These are phyloP conservation scores for Galerina sulciceps DNA, from an alignment of 768 basidiomycete genomes.

Conservation along the genomic window DNA sequence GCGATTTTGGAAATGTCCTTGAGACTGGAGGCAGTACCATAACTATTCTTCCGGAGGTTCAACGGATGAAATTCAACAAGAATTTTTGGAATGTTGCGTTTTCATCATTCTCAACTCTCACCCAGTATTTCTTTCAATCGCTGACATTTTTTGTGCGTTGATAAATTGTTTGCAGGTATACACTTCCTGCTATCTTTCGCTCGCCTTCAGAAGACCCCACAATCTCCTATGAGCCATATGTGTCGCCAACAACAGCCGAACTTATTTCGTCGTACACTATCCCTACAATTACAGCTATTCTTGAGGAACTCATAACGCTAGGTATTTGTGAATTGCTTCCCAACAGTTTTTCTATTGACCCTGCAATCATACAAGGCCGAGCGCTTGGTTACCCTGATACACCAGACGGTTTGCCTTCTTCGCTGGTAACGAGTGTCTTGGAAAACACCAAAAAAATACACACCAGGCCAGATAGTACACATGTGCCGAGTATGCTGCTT, in stretches of 20 bases:
- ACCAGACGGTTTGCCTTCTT: slow-evolving; percentile 6
- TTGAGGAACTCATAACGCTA: slow-evolving; percentile 45
- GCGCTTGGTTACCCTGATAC: slow-evolving; percentile 14
- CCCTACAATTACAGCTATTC: slow-evolving; percentile 48
- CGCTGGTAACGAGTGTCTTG: neutral
- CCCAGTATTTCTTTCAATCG: slow-evolving; percentile 28
- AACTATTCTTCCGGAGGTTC: slow-evolving; percentile 59
- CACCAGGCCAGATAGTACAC: slow-evolving; percentile 1
- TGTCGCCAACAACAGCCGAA: slow-evolving; percentile 43
- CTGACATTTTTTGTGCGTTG: neutral
- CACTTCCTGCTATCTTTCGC: slow-evolving; percentile 56
- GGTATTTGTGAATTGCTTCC: neutral
- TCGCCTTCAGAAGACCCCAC: slow-evolving; percentile 42
- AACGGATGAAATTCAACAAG: slow-evolving; percentile 63
- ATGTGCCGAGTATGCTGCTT: slow-evolving; percentile 11
- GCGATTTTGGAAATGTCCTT: slow-evolving; percentile 50
- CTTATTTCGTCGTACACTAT: slow-evolving; percentile 46
- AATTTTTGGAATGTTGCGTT: slow-evolving; percentile 69
- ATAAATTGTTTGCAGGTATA: slow-evolving; percentile 29
- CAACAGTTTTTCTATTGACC: too few relatives aligned
- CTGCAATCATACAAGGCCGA: neutral
- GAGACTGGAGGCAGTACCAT: slow-evolving; percentile 50
- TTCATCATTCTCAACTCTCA: slow-evolving; percentile 55
- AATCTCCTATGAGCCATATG: slow-evolving; percentile 41
- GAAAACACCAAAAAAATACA: slow-evolving; percentile 4